Percentiles rank a stretch among this genome's conserved stretches.
phyloP scores from a whole-genome alignment of 176 grass and related monocot genomes.

The Rhynchospora tenuis region DNA sequence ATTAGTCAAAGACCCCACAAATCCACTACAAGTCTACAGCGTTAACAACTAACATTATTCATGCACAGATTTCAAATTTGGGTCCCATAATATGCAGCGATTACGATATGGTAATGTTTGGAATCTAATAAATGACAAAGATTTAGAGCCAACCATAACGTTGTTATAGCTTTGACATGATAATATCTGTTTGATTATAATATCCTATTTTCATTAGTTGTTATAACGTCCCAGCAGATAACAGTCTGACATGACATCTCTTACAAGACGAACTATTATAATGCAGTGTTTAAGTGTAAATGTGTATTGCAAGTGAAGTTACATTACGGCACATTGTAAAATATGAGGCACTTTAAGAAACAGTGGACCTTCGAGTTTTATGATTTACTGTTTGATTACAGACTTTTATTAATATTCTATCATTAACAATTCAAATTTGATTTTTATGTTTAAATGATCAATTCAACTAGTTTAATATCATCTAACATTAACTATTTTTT shows the following conservation, averaged over 20 bases:
- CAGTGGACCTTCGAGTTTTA: no score
- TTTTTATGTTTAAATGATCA: no score
- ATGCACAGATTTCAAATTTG: neutral
- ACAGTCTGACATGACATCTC: neutral
- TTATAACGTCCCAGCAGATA: neutral
- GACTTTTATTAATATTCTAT: no score
- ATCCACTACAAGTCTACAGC: neutral
- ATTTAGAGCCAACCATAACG: neutral
- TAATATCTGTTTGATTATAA: neutral
- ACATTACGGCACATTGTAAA: no score
- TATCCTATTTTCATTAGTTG: neutral
- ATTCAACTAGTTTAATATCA: no score
- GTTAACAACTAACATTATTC: neutral
- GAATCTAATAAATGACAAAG: neutral
- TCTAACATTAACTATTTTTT: no score
- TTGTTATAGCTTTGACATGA: neutral
- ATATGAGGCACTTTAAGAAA: no score
- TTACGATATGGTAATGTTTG: neutral
- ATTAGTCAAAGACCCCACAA: slow-evolving; percentile 16
- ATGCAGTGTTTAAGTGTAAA: neutral
- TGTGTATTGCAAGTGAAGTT: no score
- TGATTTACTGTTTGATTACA: no score
- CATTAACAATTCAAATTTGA: no score
- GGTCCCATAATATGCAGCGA: neutral
- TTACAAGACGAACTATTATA: neutral